Base-by-base conservation (phyloP, 768 basidiomycete genomes). In the Hericium erinaceus region DNA sequence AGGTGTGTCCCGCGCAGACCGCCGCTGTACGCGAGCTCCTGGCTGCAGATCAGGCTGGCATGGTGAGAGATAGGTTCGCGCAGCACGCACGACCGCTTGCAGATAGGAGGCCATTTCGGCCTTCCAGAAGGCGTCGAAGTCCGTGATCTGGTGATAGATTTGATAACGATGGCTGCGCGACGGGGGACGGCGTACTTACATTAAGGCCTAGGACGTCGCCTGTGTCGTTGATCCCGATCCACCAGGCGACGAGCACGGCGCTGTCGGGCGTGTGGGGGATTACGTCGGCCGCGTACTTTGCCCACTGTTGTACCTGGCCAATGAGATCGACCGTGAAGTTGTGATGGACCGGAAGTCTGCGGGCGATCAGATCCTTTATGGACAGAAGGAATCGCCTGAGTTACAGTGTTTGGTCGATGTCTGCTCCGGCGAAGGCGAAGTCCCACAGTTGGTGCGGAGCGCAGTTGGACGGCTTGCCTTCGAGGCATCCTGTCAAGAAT, bases 161-260 rank as follows among this genome's bases (percentile, higher is more conserved):
- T 46, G 44, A 46, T 20, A 46, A 20, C 20, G n/a, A 46, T n/a
- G 44, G 26, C 16, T 20, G 18, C 8, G 38, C 39, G 39, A 8
- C 15, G 16, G 28, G 15, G 33, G 4, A 33, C 10, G 12, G 46
- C 11, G 40, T n/a, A 24, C 67, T 6, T 22, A 70, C 70, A 28
- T 65, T 67, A 8, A 48, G 51, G 50, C 64, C 65, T 24, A 77
- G 55, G 1, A 75, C 75, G 63, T 82, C 81, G 10, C 79, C 77
- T 9, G 79, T 80, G 61, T 81, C 80, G 67, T 80, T 82, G 55
- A 80, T 81, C 9, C 81, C 80, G 57, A 80, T 81, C 79, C 79
- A 82, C 80, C 80, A 82, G 4, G 73, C 70, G 4, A 77, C 75
- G 33, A 81, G 65, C 2, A 79, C 80, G 56, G 77, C 65, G 38